phyloP scores from a whole-genome alignment of 768 basidiomycete species.

The Auricularia auricula-judae region DNA sequence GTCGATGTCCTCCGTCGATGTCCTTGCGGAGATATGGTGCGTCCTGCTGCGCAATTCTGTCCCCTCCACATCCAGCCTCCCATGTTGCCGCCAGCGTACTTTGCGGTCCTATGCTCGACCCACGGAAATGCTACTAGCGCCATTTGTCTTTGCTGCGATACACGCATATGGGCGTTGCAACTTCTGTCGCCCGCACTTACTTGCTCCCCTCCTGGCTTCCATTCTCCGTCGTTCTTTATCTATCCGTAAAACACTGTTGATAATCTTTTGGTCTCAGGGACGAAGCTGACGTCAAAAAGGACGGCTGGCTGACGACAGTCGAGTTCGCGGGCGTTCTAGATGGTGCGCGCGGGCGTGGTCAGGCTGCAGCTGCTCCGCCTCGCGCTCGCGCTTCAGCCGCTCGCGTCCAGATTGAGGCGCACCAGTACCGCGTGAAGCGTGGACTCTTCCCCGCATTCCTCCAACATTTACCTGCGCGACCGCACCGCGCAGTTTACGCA shows the following conservation, averaged over 20 bases:
- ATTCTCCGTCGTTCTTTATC: too few relatives aligned
- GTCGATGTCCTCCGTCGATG: background rate
- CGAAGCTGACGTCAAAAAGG: background rate
- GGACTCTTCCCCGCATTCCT: conserved; percentile 79
- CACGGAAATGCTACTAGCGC: too few relatives aligned
- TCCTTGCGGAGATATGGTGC: background rate
- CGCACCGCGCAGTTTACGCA: conserved; percentile 71
- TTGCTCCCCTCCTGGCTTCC: too few relatives aligned
- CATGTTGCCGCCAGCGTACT: too few relatives aligned
- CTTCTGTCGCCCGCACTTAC: too few relatives aligned
- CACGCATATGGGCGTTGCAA: too few relatives aligned
- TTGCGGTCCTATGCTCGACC: too few relatives aligned
- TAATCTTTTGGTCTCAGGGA: background rate
- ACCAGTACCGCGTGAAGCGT: conserved; percentile 62
- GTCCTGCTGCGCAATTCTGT: background rate
- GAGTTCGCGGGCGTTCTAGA: background rate
- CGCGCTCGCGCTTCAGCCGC: conserved; percentile 21
- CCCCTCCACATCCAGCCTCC: too few relatives aligned
- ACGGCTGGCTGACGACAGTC: background rate
- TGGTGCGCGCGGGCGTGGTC: background rate
- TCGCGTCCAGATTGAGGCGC: conserved; percentile 67
- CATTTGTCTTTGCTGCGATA: too few relatives aligned
- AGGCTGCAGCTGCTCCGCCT: too few relatives aligned
- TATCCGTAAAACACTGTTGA: background rate
- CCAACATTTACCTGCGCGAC: conserved; percentile 49